phyloP scores from a whole-genome alignment of 139 green algal species.

The Chlorokybus atmophyticus region DNA sequence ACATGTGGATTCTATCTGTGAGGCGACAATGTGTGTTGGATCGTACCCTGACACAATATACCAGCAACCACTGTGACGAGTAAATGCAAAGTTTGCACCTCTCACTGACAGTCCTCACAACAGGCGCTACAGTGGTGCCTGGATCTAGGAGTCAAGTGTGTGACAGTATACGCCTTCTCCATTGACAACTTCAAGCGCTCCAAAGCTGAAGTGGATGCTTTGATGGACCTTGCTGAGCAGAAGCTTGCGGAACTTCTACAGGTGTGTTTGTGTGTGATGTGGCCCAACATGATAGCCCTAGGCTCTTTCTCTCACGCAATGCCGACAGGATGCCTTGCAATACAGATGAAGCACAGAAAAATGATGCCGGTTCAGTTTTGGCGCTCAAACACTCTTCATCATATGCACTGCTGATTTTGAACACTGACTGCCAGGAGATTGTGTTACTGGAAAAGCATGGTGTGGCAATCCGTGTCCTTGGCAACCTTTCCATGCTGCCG shows the following conservation, averaged over 20 bases:
- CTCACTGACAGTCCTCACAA: no score
- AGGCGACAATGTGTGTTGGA: no score
- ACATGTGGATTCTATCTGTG: no score
- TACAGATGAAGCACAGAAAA: conserved; percentile 22
- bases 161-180: conserved; percentile 88
- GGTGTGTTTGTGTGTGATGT: neutral
- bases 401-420: neutral
- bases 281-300: neutral
- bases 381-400: conserved; percentile 15
- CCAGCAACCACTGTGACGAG: no score
- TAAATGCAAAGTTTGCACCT: no score
- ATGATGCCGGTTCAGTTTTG: neutral
- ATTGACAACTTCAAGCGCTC: conserved; percentile 86
- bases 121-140: conserved; percentile 60
- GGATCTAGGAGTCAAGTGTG: conserved; percentile 56
- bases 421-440: neutral
- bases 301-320: conserved; percentile 1
- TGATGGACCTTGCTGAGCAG: conserved; percentile 66
- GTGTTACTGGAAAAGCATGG: conserved; percentile 41
- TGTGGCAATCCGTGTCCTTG: conserved; percentile 59
- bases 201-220: conserved; percentile 50
- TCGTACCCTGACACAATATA: no score
- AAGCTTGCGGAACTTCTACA: conserved; percentile 46
- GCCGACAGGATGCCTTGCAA: neutral
- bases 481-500: conserved; percentile 58